These are phyloP conservation scores for Atkinsonella hypoxylon DNA, from an alignment of 2,329 filamentous ascomycete genomes.

Conservation along the genomic window DNA sequence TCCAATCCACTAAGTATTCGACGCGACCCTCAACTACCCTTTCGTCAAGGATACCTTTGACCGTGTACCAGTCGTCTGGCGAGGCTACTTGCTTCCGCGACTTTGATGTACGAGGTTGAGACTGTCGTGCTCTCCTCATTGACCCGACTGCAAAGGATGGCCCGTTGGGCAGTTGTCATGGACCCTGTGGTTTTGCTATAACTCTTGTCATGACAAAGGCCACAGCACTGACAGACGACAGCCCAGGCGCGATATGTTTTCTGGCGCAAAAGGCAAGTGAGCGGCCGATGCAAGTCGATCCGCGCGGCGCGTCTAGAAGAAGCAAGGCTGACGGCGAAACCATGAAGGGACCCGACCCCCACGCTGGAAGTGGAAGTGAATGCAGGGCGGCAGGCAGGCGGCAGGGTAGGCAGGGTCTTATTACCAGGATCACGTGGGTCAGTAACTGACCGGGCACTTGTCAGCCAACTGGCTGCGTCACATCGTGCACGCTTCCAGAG, in stretches of 20 bases:
- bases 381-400: no score
- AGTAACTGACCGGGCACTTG: no score
- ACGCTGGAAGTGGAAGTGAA: neutral
- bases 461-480: no score
- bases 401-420: no score
- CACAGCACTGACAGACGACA: constrained; percentile 8
- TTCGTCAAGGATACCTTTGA: constrained; percentile 25
- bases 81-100: constrained; percentile 9
- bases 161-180: neutral
- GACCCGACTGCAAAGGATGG: constrained; percentile 11
- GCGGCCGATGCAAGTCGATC: constrained; percentile 21
- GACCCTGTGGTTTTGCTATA: neutral
- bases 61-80: constrained; percentile 20
- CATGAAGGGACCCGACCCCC: neutral
- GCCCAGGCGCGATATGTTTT: constrained; percentile 14
- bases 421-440: no score
- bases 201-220: neutral
- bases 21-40: constrained; percentile 13
- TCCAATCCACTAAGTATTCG: constrained; percentile 29
- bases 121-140: constrained; percentile 22
- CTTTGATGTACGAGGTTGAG: constrained; percentile 10
- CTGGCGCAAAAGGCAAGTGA: constrained; percentile 15
- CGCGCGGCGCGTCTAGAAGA: constrained; percentile 12
- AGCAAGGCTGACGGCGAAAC: constrained; percentile 8
- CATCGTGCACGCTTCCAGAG: no score